Base-by-base conservation (phyloP, 352 stramenopile species). In the Globisporangium cylindrosporum region DNA sequence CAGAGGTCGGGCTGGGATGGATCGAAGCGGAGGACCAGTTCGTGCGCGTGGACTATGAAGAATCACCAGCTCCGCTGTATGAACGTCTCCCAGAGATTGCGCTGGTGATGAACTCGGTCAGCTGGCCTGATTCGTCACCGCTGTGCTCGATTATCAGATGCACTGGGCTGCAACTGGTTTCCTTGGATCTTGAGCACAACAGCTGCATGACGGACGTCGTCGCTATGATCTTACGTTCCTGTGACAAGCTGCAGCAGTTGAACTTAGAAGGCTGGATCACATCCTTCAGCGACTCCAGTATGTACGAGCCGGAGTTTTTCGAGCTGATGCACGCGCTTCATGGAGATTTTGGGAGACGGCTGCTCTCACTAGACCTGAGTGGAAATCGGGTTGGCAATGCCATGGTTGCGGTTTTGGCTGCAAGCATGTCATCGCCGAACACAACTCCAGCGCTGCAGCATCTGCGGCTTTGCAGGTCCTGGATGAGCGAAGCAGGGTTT, bases 91-190 rank as follows among this genome's bases (percentile, higher is more conserved):
- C 48, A 15, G 48, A 27, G 15, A n/a, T 25, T 20, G 48, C 48
- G n/a, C 20, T 55, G 48, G n/a, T 55, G 48, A 27, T 55, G 48
- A 55, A 55, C 48, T 55, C 48, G n/a, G 48, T 27, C 48, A 55
- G 48, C 3, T 55, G 48, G 48, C 48, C 48, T 2, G n/a, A 55
- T 20, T 55, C 48, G 48, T 20, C 15, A 8, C 48, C 48, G 20
- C 2, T 55, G 20, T 55, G 48, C 48, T 55, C 48, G n/a, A 27
- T 55, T 25, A 15, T 55, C 48, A 12, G 48, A 15, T 27, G 20
- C n/a, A 25, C n/a, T 25, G 48, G 20, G 12, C 8, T 8, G 48
- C 48, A 54, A 54, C 48, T 54, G 18, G 6, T 54, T 12, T 54
- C 48, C 7, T 25, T 54, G 8, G 48, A 54, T 15, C 48, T 54